phyloP scores from a whole-genome alignment of 2,329 filamentous ascomycete genomes.

The Calonectria hawksworthii region DNA sequence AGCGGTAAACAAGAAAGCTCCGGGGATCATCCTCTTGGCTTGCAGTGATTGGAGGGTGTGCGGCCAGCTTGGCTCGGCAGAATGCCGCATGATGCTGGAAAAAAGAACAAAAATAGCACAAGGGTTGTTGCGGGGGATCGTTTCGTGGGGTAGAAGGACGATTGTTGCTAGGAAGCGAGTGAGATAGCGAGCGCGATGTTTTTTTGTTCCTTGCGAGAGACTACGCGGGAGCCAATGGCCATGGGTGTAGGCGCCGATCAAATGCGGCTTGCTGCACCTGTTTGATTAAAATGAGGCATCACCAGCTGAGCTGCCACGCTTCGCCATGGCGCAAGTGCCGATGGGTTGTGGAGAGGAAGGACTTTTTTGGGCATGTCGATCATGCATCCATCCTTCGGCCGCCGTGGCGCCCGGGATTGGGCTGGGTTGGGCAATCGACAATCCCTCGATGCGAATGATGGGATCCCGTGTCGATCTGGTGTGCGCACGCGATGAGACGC shows the following conservation, averaged over 20 bases:
- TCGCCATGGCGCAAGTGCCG: not conserved
- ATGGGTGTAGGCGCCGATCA: not conserved
- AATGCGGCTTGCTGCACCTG: not conserved
- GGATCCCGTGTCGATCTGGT: constrained; percentile 3
- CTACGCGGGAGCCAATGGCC: not conserved
- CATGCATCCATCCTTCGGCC: not conserved
- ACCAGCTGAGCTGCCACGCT: not conserved
- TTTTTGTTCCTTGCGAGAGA: no score
- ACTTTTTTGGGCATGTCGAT: not conserved
- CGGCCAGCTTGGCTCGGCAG: not conserved
- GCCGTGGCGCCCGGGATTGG: not conserved
- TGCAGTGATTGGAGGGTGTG: not conserved
- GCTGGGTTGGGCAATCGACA: not conserved
- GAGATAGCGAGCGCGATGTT: not conserved
- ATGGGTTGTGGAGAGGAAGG: not conserved
- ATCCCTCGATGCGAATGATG: not conserved
- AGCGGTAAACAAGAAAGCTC: not conserved
- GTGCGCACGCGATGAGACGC: not conserved
- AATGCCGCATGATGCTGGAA: not conserved
- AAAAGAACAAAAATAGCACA: not conserved
- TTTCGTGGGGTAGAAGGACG: not conserved
- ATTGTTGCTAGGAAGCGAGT: not conserved
- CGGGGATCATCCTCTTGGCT: not conserved
- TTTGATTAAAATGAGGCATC: constrained; percentile 8
- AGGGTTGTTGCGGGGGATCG: constrained; percentile 1